phyloP scores from a whole-genome alignment of 2,329 filamentous ascomycete genomes.

The Xylaria sp. region DNA sequence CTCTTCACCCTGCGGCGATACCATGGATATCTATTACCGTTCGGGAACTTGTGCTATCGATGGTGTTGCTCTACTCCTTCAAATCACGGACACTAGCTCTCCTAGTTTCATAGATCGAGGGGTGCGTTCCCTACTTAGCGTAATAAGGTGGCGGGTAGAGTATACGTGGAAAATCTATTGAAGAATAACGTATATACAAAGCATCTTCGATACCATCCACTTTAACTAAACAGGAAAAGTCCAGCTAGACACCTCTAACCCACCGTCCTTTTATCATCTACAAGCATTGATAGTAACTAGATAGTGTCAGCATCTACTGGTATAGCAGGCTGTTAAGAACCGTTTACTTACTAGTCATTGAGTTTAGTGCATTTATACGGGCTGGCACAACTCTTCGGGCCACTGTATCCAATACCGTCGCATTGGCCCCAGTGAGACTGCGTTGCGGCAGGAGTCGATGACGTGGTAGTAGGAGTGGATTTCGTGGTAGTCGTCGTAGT shows the following conservation, averaged over 20 bases:
- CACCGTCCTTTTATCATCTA: conserved; percentile 2
- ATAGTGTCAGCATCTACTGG: neutral
- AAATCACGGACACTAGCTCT: too few species aligned
- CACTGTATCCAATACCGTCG: conserved; percentile 27
- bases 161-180: conserved; percentile 12
- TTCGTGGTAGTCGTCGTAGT: conserved; percentile 7
- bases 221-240: neutral
- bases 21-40: too few species aligned
- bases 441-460: conserved; percentile 9
- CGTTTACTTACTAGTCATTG: conserved; percentile 33
- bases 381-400: conserved; percentile 27
- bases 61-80: too few species aligned
- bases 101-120: too few species aligned
- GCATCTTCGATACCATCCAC: neutral
- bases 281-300: conserved; percentile 29
- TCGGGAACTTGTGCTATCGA: too few species aligned
- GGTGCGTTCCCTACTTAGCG: too few species aligned
- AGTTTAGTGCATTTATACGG: conserved; percentile 21
- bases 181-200: conserved; percentile 26
- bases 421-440: conserved; percentile 28
- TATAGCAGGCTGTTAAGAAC: neutral
- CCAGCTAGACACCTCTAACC: neutral
- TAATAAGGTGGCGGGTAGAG: neutral
- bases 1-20: too few species aligned
- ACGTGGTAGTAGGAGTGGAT: conserved; percentile 11